phyloP scores from a whole-genome alignment of 2,329 filamentous ascomycete genomes.

The Aureobasidium sp. region DNA sequence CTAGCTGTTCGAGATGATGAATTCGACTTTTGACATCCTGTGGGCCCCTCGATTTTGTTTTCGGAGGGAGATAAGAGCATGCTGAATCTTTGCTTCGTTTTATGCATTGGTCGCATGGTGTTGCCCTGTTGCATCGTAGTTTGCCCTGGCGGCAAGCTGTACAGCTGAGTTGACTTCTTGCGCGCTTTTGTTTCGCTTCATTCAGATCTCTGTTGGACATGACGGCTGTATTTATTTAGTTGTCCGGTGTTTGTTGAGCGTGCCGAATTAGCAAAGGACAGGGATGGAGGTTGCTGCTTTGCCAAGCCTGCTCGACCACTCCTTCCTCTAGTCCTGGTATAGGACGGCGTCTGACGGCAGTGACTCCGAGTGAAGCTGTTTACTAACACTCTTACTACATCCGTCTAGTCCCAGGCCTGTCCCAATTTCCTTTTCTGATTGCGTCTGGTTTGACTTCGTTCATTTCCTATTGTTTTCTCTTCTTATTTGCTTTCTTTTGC shows the following conservation, averaged over 20 bases:
- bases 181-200: conserved; percentile 28
- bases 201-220: background rate
- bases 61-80: conserved; percentile 29
- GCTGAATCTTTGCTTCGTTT: conserved; percentile 27
- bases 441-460: no score
- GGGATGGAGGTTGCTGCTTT: conserved; percentile 1
- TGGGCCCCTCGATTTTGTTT: conserved; percentile 25
- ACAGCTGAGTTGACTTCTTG: conserved; percentile 31
- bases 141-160: conserved; percentile 31
- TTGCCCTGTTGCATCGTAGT: conserved; percentile 30
- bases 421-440: no score
- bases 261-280: background rate
- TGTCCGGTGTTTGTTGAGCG: background rate
- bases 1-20: conserved; percentile 28
- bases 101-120: conserved; percentile 32
- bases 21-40: conserved; percentile 32
- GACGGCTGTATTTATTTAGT: background rate
- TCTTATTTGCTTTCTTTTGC: no score
- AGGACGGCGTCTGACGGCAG: background rate
- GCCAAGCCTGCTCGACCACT: background rate
- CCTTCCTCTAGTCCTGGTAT: background rate
- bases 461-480: no score
- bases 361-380: background rate
- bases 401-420: no score
- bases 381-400: no score